phyloP scores from a whole-genome alignment of 2,329 filamentous ascomycete genomes.

The Nemania sp. region DNA sequence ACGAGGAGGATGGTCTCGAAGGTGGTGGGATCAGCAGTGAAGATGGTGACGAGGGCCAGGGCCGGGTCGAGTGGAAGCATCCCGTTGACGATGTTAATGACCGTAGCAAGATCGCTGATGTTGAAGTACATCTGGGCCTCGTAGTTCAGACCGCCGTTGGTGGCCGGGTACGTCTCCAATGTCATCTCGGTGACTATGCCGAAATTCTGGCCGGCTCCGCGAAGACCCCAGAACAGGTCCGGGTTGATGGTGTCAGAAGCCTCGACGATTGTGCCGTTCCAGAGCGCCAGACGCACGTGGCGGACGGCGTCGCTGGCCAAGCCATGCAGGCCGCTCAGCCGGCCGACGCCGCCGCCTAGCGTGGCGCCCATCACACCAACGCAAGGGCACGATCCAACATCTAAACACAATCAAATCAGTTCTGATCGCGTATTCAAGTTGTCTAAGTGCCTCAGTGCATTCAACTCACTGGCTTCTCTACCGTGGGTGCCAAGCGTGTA shows the following conservation, averaged over 20 bases:
- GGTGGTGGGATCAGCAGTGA: background rate
- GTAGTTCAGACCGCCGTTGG: background rate
- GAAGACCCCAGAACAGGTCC: constrained; percentile 1
- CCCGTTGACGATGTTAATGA: too few relatives aligned
- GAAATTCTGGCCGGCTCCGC: constrained; percentile 4
- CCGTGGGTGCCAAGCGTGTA: too few relatives aligned
- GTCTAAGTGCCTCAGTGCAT: too few relatives aligned
- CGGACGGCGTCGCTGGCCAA: background rate
- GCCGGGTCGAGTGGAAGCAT: too few relatives aligned
- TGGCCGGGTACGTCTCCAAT: background rate
- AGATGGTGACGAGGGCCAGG: background rate
- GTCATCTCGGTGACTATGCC: background rate
- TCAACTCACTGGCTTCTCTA: too few relatives aligned
- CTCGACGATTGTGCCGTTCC: background rate
- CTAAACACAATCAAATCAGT: background rate
- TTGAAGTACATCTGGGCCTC: background rate
- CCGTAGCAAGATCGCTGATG: background rate
- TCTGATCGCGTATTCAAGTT: too few relatives aligned
- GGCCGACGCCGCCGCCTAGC: background rate
- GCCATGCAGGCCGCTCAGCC: background rate
- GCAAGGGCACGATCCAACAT: background rate
- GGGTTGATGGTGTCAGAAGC: background rate
- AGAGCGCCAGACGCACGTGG: background rate
- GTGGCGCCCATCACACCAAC: background rate
- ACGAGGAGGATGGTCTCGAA: too few relatives aligned